A percentile compares a stretch with the other conserved stretches of the same genome.
These are phyloP conservation scores for Helminthosporium solani DNA, from an alignment of 2,329 filamentous ascomycete species.

Conservation along the genomic window DNA sequence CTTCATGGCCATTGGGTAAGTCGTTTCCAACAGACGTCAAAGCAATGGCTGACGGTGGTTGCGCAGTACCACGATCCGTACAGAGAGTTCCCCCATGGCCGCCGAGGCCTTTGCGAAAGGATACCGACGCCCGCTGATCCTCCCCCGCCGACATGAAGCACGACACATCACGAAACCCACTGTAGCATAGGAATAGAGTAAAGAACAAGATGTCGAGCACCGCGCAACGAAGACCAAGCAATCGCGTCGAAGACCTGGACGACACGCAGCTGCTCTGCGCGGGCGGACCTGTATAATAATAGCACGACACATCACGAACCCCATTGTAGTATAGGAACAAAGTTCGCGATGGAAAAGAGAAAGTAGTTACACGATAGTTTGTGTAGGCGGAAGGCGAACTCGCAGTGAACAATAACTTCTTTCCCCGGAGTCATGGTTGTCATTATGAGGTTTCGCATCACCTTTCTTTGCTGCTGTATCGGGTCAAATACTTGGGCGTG, in stretches of 20 bases:
- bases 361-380: background rate
- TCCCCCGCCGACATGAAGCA: constrained; percentile 46
- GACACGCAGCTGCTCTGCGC: background rate
- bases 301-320: constrained; percentile 2
- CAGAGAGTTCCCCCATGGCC: constrained; percentile 76
- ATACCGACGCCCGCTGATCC: constrained; percentile 68
- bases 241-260: background rate
- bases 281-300: constrained; percentile 4
- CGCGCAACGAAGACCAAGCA: constrained; percentile 30
- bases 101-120: constrained; percentile 75
- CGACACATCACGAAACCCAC: too few relatives aligned
- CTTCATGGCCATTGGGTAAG: background rate
- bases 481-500: too few relatives aligned
- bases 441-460: too few relatives aligned
- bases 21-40: background rate
- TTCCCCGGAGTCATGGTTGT: background rate
- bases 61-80: constrained; percentile 75
- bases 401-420: background rate
- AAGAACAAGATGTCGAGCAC: too few relatives aligned
- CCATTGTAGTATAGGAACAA: constrained; percentile 1
- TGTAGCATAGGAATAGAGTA: too few relatives aligned
- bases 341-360: background rate
- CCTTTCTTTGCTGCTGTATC: too few relatives aligned
- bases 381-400: background rate
- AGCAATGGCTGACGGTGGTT: constrained; percentile 49